Conservation (phyloP, 2,329 filamentous ascomycete species). For the Leptographium procerum region DNA sequence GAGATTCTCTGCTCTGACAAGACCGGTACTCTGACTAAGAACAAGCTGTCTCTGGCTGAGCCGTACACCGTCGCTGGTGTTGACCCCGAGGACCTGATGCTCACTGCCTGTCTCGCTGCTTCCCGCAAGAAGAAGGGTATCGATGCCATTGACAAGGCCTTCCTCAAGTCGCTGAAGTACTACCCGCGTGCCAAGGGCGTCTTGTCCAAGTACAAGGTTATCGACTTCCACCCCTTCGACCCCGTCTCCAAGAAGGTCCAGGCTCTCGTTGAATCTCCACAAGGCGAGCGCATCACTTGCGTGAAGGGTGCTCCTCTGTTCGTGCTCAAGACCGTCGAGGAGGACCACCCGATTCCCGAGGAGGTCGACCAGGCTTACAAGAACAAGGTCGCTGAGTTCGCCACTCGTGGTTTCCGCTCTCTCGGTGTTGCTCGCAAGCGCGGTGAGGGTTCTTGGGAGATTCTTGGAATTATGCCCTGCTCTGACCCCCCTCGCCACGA, state of each 20-base stretch:
- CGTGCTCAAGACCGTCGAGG: slow-evolving; percentile 77
- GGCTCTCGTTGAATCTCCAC: slow-evolving; percentile 69
- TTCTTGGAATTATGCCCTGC: slow-evolving; percentile 91
- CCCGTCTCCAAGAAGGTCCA: slow-evolving; percentile 89
- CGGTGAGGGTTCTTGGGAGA: slow-evolving; percentile 72
- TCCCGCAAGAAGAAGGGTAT: slow-evolving; percentile 94
- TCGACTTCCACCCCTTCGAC: slow-evolving; percentile 81
- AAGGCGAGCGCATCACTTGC: slow-evolving; percentile 75
- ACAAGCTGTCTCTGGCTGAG: slow-evolving; percentile 80
- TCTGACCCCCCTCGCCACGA: slow-evolving; percentile 85
- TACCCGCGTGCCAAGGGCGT: slow-evolving; percentile 75
- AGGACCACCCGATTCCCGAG: slow-evolving; percentile 69
- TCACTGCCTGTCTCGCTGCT: slow-evolving; percentile 80
- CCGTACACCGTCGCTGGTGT: slow-evolving; percentile 75
- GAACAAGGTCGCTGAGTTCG: slow-evolving; percentile 86
- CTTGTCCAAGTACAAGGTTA: slow-evolving; percentile 71
- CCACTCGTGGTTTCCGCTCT: slow-evolving; percentile 85
- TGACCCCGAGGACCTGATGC: slow-evolving; percentile 79
- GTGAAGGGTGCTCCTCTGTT: slow-evolving; percentile 86
- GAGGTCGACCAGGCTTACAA: slow-evolving; percentile 75
- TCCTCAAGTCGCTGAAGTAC: slow-evolving; percentile 72
- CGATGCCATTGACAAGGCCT: slow-evolving; percentile 89
- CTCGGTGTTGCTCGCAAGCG: slow-evolving; percentile 88
- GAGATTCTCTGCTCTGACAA: slow-evolving; percentile 93
- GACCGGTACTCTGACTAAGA: slow-evolving; percentile 87